Evolutionary conservation across 495 filamentous ascomycete species (phyloP).

Genomic region (Daldinia vernicosa): DNA sequence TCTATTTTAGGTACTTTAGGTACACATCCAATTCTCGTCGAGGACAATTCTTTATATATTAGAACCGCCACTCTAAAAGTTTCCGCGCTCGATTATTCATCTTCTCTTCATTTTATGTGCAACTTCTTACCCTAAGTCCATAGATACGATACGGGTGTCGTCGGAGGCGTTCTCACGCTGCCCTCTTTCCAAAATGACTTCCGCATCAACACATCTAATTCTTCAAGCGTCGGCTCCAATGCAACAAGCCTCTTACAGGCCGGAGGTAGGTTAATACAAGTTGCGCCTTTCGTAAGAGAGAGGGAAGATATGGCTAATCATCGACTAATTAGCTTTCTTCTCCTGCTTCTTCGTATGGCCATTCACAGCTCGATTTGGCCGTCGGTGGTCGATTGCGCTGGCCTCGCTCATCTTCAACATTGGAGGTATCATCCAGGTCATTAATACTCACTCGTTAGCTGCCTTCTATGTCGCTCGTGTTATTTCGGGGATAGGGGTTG

Average conservation of each 20-base stretch:
- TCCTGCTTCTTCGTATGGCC: conserved; percentile 59
- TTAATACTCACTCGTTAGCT: conserved; percentile 54
- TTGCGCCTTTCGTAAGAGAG: neutral
- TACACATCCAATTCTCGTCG: no score
- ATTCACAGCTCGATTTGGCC: conserved; percentile 54
- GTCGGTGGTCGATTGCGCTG: conserved; percentile 54
- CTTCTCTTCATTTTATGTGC: neutral
- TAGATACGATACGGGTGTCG: conserved; percentile 67
- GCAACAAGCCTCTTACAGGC: conserved; percentile 68
- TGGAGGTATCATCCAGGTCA: conserved; percentile 56
- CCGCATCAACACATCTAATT: conserved; percentile 35
- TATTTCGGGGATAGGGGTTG: conserved; percentile 60
- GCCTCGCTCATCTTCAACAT: conserved; percentile 55
- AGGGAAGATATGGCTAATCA: conserved; percentile 11
- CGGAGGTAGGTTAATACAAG: conserved; percentile 40
- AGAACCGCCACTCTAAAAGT: neutral
- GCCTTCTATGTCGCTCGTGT: conserved; percentile 59
- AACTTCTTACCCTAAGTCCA: neutral
- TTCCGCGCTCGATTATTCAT: neutral
- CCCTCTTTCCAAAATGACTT: conserved; percentile 66
- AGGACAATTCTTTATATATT: neutral
- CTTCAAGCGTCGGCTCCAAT: conserved; percentile 57
- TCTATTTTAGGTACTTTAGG: no score
- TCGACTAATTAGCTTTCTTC: conserved; percentile 48
- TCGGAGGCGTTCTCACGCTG: conserved; percentile 65